Evolutionary conservation across 306 rosid genomes (phyloP), one percentile per base, ranked within the genome.

Genomic region (Geum urbanum): DNA sequence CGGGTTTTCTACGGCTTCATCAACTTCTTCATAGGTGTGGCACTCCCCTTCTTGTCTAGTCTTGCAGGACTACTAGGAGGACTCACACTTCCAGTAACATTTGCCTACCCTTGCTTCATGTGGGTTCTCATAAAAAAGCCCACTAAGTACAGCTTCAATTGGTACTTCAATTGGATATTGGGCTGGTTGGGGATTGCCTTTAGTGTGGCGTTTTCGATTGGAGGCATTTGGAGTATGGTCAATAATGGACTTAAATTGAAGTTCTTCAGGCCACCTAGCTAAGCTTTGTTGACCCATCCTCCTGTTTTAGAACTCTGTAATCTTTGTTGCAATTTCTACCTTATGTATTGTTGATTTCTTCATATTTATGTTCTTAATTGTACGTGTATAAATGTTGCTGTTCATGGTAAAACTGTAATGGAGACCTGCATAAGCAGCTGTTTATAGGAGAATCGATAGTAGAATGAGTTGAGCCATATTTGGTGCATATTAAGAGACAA

Each of bases 51-150:
- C 77, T 95, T 94, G 73, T 87, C 99, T 14, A 94, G 99, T 75
- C 85, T 94, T 44, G 99, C 99, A 19, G 99, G 99, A 53, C 84
- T 94, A 55, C 59, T 94, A 20, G 99, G 99, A 78, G 99, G 99
- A 68, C 96, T 94, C 58, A 94, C 99, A 19, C 99, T 94, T 66
- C 99, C 99, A 0, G 97, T 94, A 81, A 91, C 99, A 19, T 94
- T 94, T 71, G 99, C 99, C 55, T 91, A 94, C 82, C 99, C 99
- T 75, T 94, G 99, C 84, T 94, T 94, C 91, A 94, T 94, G 99
- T 94, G 99, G 99, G 91, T 94, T 77, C 97, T 94, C 68, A 88
- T 94, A 7, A 94, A 94, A 55, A 88, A 84, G 80, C 99, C 99
- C 52, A 54, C 92, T 18, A 90, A 89, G 68, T 91, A 82, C 80